These are phyloP conservation scores for Apiotrichum gracile DNA, from an alignment of 1,284 basidiomycete genomes.

Conservation along the genomic window DNA sequence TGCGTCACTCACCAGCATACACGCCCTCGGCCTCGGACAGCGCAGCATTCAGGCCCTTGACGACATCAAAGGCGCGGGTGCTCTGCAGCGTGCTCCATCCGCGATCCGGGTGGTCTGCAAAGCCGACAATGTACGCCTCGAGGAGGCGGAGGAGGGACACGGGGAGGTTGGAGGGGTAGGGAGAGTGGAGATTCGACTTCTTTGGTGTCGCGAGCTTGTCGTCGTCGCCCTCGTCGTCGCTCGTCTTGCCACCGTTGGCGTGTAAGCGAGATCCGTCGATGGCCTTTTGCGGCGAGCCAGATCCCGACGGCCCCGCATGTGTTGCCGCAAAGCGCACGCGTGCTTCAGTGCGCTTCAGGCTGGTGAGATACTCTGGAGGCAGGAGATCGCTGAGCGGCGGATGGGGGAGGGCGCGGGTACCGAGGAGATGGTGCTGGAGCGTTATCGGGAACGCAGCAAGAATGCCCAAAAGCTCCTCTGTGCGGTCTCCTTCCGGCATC, in stretches of 20 bases:
- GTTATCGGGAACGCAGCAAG: conserved; percentile 44
- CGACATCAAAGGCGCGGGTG: conserved; percentile 34
- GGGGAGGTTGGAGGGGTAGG: conserved; percentile 42
- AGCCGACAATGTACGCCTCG: conserved; percentile 40
- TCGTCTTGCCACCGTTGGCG: not conserved
- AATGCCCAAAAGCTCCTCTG: conserved; percentile 39
- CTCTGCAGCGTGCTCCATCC: conserved; percentile 40
- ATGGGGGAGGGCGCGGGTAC: conserved; percentile 39
- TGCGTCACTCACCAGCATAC: conserved; percentile 28
- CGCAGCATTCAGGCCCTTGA: conserved; percentile 28
- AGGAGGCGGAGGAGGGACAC: conserved; percentile 40
- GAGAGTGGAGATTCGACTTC: conserved; percentile 38
- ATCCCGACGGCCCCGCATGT: conserved; percentile 31
- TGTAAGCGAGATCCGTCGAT: not conserved
- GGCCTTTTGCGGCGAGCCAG: conserved; percentile 6
- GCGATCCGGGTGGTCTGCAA: conserved; percentile 26
- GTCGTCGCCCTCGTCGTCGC: not conserved
- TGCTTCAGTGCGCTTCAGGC: conserved; percentile 41
- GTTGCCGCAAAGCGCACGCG: conserved; percentile 41
- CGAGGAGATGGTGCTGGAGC: conserved; percentile 43
- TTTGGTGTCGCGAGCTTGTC: conserved; percentile 2
- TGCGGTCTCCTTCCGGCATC: not conserved
- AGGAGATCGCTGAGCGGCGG: conserved; percentile 42
- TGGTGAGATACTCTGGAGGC: conserved; percentile 36
- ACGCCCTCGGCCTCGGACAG: conserved; percentile 42